Percentiles rank a stretch among this genome's conserved stretches.
phyloP scores from a whole-genome alignment of 257 asterid species.

The Nicotiana otophora region DNA sequence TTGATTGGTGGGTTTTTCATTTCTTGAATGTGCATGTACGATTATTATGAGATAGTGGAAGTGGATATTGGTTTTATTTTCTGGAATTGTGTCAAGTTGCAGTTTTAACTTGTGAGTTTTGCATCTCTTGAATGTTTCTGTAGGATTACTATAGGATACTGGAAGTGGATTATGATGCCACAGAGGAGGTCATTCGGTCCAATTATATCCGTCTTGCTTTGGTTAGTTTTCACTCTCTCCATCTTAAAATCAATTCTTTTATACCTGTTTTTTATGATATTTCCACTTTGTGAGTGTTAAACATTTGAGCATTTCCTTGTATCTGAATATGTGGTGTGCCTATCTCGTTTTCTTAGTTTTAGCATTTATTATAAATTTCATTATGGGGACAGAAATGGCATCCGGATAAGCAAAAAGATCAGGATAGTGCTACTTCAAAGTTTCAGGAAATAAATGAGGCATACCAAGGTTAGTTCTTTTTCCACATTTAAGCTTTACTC shows the following conservation, averaged over 20 bases:
- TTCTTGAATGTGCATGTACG: conserved; percentile 30
- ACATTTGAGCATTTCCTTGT: neutral
- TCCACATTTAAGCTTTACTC: neutral
- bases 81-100: neutral
- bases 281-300: neutral
- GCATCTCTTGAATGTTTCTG: conserved; percentile 6
- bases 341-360: neutral
- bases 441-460: conserved; percentile 96
- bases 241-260: neutral
- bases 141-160: conserved; percentile 82
- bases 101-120: neutral
- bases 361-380: neutral
- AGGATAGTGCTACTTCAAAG: conserved; percentile 55
- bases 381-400: conserved; percentile 76
- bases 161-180: conserved; percentile 85
- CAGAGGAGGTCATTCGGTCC: conserved; percentile 83
- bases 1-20: neutral
- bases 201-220: conserved; percentile 85
- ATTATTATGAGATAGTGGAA: conserved; percentile 63
- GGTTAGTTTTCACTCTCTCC: conserved; percentile 38
- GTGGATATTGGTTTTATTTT: conserved; percentile 51
- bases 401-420: conserved; percentile 83
- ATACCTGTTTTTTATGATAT: neutral
- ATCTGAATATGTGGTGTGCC: neutral
- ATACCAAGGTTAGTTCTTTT: conserved; percentile 51